Evolutionary conservation across 768 basidiomycete species (phyloP).

Genomic region (Trametes punicea): DNA sequence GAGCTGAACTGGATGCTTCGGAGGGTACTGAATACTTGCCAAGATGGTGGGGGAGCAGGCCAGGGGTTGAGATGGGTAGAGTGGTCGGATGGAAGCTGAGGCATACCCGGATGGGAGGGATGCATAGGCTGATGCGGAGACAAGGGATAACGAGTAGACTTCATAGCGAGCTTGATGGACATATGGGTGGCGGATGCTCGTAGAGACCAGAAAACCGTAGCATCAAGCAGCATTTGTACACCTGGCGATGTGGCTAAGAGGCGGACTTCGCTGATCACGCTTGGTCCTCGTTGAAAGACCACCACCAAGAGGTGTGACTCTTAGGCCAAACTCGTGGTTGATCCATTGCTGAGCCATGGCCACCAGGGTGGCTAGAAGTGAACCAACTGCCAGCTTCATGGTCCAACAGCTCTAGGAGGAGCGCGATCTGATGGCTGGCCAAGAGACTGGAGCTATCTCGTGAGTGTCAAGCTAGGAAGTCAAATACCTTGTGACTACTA

Average conservation of each 20-base stretch:
- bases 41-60: background rate
- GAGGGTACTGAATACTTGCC: too few species aligned
- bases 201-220: background rate
- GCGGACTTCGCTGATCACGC: background rate
- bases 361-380: background rate
- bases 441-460: too few species aligned
- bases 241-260: slow-evolving; percentile 1
- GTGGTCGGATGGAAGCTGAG: background rate
- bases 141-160: background rate
- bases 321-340: background rate
- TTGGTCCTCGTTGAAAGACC: slow-evolving; percentile 4
- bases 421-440: too few species aligned
- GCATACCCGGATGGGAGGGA: background rate
- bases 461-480: background rate
- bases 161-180: background rate
- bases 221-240: background rate
- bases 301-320: background rate
- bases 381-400: background rate
- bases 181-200: background rate
- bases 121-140: background rate
- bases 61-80: background rate
- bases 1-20: too few species aligned
- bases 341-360: background rate
- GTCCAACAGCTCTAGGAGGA: background rate
- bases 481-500: too few species aligned